These are phyloP conservation scores for Gracilariopsis chorda DNA, from an alignment of 23 red algal genomes.

Conservation along the genomic window DNA sequence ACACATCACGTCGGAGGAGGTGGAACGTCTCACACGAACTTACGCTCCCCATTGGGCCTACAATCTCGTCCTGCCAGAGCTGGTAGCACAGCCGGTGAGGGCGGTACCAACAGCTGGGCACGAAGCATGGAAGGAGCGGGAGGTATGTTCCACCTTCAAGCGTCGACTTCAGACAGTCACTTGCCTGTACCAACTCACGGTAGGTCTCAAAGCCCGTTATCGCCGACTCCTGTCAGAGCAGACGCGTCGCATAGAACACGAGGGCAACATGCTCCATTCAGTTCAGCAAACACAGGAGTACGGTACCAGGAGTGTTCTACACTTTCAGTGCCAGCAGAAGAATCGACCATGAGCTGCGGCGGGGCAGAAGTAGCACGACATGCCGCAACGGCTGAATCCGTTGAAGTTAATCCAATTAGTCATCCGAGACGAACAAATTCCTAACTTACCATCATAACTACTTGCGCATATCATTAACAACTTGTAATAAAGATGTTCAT, in stretches of 20 bases:
- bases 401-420: neutral
- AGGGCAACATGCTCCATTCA: neutral
- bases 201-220: conserved; percentile 38
- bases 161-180: conserved; percentile 68
- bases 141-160: conserved; percentile 58
- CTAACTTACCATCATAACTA: conserved; percentile 17
- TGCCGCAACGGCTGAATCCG: conserved; percentile 57
- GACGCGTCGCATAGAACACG: neutral
- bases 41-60: neutral
- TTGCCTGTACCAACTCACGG: conserved; percentile 25
- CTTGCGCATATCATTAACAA: neutral
- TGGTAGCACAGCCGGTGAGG: conserved; percentile 1
- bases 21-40: conserved; percentile 1
- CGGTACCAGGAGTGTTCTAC: conserved; percentile 56
- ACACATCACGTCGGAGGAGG: neutral
- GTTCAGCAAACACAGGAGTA: neutral
- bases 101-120: conserved; percentile 58
- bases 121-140: conserved; percentile 68
- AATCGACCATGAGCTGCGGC: conserved; percentile 63
- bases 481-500: conserved; percentile 16
- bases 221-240: conserved; percentile 4
- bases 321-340: conserved; percentile 46
- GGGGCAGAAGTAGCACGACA: conserved; percentile 49
- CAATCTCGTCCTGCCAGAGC: neutral
- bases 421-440: neutral